Conservation (phyloP, 177 flowering plant genomes). For the Vitis hybrid region DNA sequence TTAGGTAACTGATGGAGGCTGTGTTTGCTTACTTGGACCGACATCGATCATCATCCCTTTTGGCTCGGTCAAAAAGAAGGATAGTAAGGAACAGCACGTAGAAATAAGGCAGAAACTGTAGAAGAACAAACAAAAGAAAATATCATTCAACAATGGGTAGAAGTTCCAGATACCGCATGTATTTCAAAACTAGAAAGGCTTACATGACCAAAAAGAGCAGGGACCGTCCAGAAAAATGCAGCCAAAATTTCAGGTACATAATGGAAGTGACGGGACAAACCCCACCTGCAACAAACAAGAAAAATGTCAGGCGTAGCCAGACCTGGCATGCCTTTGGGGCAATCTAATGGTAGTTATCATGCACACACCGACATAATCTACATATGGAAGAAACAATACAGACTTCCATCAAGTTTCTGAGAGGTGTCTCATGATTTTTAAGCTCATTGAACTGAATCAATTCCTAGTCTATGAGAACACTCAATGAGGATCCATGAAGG, state of each 20-base stretch:
- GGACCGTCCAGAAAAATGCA: conserved; percentile 95
- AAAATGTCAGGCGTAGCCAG: neutral
- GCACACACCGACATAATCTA: too few species aligned
- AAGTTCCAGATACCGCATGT: neutral
- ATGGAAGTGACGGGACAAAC: conserved; percentile 94
- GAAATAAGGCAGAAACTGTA: conserved; percentile 94
- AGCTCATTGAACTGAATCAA: too few species aligned
- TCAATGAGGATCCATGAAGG: too few species aligned
- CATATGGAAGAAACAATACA: too few species aligned
- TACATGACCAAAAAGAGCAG: conserved; percentile 94
- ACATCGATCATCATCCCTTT: conserved; percentile 94
- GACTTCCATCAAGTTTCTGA: too few species aligned
- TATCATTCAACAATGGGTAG: neutral
- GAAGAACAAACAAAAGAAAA: conserved; percentile 1
- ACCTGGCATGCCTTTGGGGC: too few species aligned
- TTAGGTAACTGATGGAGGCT: neutral
- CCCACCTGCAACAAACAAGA: conserved; percentile 74
- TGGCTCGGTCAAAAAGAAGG: conserved; percentile 91
- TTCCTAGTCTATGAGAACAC: too few species aligned
- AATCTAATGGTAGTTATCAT: too few species aligned
- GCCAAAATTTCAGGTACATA: conserved; percentile 92
- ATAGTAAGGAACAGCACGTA: conserved; percentile 89
- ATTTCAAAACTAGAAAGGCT: conserved; percentile 15
- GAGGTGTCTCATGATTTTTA: too few species aligned
- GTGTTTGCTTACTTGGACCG: conserved; percentile 71